Conservation (phyloP, 441 rosid genomes). For the Theobroma grandiflorum region DNA sequence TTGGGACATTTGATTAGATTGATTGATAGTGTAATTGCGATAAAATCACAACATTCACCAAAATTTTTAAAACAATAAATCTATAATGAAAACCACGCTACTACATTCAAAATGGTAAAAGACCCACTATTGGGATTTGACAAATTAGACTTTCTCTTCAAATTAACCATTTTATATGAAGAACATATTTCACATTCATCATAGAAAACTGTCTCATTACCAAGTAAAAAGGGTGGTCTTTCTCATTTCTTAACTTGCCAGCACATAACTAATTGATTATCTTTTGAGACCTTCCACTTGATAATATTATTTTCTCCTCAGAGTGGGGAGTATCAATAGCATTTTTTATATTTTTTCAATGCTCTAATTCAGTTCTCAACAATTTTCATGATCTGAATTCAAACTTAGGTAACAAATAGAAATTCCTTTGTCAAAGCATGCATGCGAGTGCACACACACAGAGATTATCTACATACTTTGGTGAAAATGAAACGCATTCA, state of each 20-base stretch:
- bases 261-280: neutral
- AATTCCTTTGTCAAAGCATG: neutral
- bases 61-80: neutral
- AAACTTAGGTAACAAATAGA: neutral
- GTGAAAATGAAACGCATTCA: slow-evolving; percentile 73
- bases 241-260: neutral
- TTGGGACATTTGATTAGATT: neutral
- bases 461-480: slow-evolving; percentile 48
- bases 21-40: neutral
- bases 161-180: neutral
- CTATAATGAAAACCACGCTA: neutral
- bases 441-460: neutral
- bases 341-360: neutral
- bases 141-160: no score
- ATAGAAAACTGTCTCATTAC: neutral
- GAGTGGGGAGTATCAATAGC: neutral
- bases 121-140: neutral
- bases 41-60: neutral
- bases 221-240: neutral
- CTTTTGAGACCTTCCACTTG: neutral
- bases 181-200: neutral
- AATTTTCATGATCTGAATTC: neutral
- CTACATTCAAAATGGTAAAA: neutral
- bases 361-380: neutral
- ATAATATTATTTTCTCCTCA: neutral